Conservation (phyloP, 495 filamentous ascomycete genomes). For the Beverwykella pulmonaria region DNA sequence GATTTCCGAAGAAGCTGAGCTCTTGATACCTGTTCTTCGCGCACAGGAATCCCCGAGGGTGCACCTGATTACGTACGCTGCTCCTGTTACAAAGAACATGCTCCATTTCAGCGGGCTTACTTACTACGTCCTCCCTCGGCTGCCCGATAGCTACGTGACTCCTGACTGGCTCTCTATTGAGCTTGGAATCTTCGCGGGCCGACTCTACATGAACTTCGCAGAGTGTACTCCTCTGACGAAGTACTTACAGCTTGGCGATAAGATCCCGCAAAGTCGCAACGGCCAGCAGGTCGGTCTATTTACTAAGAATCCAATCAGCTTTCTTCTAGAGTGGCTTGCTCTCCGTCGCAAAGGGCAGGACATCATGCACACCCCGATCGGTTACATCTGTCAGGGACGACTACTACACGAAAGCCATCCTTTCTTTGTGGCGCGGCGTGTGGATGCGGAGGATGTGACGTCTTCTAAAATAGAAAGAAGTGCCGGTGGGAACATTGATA, state of each 20-base stretch:
- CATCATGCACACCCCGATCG: constrained; percentile 59
- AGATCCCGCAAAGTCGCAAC: not conserved
- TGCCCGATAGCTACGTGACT: constrained; percentile 44
- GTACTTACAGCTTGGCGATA: constrained; percentile 26
- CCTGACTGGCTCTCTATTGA: constrained; percentile 56
- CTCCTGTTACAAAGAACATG: constrained; percentile 59
- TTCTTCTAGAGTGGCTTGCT: constrained; percentile 57
- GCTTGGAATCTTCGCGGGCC: constrained; percentile 58
- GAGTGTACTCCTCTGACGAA: constrained; percentile 45
- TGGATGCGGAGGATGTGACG: not conserved
- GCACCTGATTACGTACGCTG: constrained; percentile 56
- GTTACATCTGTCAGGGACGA: constrained; percentile 54
- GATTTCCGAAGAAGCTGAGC: constrained; percentile 60
- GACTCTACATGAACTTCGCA: constrained; percentile 56
- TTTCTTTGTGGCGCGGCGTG: constrained; percentile 47
- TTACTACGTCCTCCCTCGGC: constrained; percentile 54
- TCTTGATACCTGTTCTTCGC: constrained; percentile 50
- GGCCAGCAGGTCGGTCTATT: constrained; percentile 14
- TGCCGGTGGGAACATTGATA: not conserved
- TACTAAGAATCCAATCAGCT: constrained; percentile 43
- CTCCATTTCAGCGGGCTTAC: constrained; percentile 53
- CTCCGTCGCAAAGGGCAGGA: constrained; percentile 56
- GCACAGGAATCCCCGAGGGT: not conserved
- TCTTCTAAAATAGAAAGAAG: no score
- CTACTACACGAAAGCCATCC: constrained; percentile 49